Percentiles rank a stretch among this genome's conserved stretches.
phyloP scores from a whole-genome alignment of 768 basidiomycete species.

The Asterophora lycoperdoides region DNA sequence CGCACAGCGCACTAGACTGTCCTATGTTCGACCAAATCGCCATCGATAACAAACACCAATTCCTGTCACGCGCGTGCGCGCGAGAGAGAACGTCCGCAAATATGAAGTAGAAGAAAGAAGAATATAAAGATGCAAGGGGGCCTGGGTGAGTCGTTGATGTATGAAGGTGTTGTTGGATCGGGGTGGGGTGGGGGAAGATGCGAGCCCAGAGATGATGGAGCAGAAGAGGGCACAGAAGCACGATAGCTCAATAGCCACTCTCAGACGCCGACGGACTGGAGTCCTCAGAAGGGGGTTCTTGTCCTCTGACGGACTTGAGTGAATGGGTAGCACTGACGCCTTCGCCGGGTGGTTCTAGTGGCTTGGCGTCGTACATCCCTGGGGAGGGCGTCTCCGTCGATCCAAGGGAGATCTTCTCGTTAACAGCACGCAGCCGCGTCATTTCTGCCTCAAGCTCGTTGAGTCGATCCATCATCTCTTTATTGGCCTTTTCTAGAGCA shows the following conservation, averaged over 20 bases:
- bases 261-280: constrained; percentile 54
- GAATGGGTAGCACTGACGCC: constrained; percentile 40
- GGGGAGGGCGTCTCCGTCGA: constrained; percentile 56
- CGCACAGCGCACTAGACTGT: constrained; percentile 24
- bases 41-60: constrained; percentile 25
- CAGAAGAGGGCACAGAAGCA: constrained; percentile 9
- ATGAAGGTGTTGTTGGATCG: constrained; percentile 15
- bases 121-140: constrained; percentile 24
- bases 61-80: constrained; percentile 19
- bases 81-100: constrained; percentile 18
- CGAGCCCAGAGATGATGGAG: constrained; percentile 29
- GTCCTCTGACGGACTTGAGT: constrained; percentile 53
- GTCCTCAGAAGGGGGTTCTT: constrained; percentile 59
- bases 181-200: constrained; percentile 26
- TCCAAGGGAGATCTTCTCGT: constrained; percentile 79
- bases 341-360: constrained; percentile 66
- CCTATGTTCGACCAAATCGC: constrained; percentile 14
- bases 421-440: constrained; percentile 63
- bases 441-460: constrained; percentile 65
- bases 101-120: constrained; percentile 24
- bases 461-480: constrained; percentile 67
- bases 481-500: constrained; percentile 66
- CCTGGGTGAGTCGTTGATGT: constrained; percentile 1
- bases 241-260: constrained; percentile 37
- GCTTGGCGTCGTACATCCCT: constrained; percentile 44